These are phyloP conservation scores for Emericellopsis terricola DNA, from an alignment of 495 filamentous ascomycete genomes.

Conservation along the genomic window DNA sequence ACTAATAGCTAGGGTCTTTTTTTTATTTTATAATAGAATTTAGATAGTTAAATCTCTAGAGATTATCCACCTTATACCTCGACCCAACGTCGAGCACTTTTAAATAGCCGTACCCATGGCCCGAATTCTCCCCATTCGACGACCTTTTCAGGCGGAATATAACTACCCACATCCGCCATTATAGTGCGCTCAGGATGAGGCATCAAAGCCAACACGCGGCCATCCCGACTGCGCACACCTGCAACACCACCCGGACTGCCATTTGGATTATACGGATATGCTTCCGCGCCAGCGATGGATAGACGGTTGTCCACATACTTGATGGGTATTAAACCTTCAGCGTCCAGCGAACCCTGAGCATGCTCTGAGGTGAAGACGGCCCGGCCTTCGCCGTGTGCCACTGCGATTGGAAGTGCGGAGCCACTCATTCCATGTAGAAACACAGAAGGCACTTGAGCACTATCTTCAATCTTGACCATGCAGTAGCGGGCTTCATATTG, in stretches of 20 bases:
- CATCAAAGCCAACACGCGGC: conserved; percentile 86
- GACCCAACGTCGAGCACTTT: conserved; percentile 74
- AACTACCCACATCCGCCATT: conserved; percentile 65
- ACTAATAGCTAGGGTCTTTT: too few species aligned
- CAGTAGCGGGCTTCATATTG: conserved; percentile 84
- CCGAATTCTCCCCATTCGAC: conserved; percentile 73
- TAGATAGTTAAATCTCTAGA: too few species aligned
- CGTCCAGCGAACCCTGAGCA: conserved; percentile 35
- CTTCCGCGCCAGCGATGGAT: conserved; percentile 51
- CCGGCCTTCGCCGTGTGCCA: conserved; percentile 84
- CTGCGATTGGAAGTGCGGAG: conserved; percentile 66
- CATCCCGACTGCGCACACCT: conserved; percentile 61
- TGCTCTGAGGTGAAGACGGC: conserved; percentile 46
- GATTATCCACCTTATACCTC: too few species aligned
- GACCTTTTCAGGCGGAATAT: conserved; percentile 39
- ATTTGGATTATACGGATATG: conserved; percentile 88
- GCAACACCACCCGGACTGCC: conserved; percentile 78
- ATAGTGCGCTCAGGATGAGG: conserved; percentile 92
- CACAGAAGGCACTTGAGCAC: conserved; percentile 43
- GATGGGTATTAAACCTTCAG: conserved; percentile 46
- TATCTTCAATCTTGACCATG: conserved; percentile 71
- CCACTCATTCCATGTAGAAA: conserved; percentile 89
- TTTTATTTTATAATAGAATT: too few species aligned
- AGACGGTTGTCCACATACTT: conserved; percentile 77
- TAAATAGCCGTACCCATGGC: conserved; percentile 73